These are phyloP conservation scores for Aspergillus steynii DNA, from an alignment of 495 filamentous ascomycete genomes.

Conservation along the genomic window DNA sequence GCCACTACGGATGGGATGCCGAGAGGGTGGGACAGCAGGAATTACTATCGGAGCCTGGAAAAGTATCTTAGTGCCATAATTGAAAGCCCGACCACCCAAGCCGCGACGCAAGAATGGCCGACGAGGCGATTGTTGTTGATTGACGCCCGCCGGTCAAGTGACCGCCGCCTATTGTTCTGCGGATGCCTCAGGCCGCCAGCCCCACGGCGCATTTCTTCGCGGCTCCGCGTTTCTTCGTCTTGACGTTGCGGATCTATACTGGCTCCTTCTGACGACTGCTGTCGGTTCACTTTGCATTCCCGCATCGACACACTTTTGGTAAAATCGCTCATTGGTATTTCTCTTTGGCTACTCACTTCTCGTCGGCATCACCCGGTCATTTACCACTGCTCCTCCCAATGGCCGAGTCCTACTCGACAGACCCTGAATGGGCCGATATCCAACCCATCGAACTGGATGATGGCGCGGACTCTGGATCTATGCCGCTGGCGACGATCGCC, in stretches of 20 bases:
- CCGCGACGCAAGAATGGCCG: background rate
- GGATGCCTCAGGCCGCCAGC: background rate
- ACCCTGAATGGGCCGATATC: constrained; percentile 82
- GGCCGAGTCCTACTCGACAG: constrained; percentile 56
- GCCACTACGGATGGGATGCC: background rate
- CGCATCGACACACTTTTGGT: too few relatives aligned
- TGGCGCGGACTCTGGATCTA: constrained; percentile 54
- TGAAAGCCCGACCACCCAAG: too few relatives aligned
- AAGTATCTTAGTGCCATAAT: too few relatives aligned
- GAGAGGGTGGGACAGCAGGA: background rate
- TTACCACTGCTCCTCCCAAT: constrained; percentile 14
- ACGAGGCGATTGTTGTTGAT: background rate
- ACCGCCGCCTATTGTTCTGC: background rate
- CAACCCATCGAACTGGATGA: constrained; percentile 82
- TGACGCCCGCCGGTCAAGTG: background rate
- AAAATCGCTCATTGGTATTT: too few relatives aligned
- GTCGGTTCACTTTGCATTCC: too few relatives aligned
- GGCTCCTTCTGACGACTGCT: background rate
- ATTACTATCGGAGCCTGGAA: too few relatives aligned
- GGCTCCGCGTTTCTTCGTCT: background rate
- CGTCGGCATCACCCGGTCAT: too few relatives aligned
- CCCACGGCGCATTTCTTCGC: background rate
- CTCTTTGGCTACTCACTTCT: too few relatives aligned
- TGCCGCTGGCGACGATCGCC: constrained; percentile 82
- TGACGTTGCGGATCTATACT: background rate